Evolutionary conservation across 495 filamentous ascomycete species (phyloP).

Genomic region (Delitschia confertaspora): DNA sequence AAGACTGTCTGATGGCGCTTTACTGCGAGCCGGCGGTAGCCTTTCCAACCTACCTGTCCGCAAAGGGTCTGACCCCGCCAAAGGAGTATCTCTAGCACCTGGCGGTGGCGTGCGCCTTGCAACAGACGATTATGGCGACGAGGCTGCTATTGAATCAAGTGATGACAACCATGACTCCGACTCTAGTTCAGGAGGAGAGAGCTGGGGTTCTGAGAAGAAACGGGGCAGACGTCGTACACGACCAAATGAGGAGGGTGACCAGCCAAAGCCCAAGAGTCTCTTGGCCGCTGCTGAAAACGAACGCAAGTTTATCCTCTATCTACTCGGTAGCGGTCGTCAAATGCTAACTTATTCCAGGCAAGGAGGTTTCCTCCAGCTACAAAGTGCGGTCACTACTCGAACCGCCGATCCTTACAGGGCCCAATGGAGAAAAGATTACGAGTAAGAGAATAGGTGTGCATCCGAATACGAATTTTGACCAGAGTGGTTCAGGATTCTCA

Average conservation of each 20-base stretch:
- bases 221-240: conserved; percentile 32
- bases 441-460: conserved; percentile 58
- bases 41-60: conserved; percentile 44
- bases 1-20: conserved; percentile 55
- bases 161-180: conserved; percentile 26
- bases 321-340: background rate
- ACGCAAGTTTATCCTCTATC: conserved; percentile 46
- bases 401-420: conserved; percentile 54
- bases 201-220: conserved; percentile 29
- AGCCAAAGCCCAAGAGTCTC: conserved; percentile 43
- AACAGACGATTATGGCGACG: conserved; percentile 60
- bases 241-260: conserved; percentile 5
- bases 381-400: conserved; percentile 52
- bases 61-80: conserved; percentile 31
- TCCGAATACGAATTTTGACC: conserved; percentile 72
- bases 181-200: conserved; percentile 43
- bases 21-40: conserved; percentile 47
- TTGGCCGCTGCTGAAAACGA: conserved; percentile 69
- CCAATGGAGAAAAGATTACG: conserved; percentile 48
- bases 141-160: conserved; percentile 39
- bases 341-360: conserved; percentile 33
- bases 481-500: conserved; percentile 54
- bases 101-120: conserved; percentile 53
- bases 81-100: conserved; percentile 36
- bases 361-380: conserved; percentile 35